These are phyloP conservation scores for Esteya vermicola DNA, from an alignment of 2,329 filamentous ascomycete species.

Conservation along the genomic window DNA sequence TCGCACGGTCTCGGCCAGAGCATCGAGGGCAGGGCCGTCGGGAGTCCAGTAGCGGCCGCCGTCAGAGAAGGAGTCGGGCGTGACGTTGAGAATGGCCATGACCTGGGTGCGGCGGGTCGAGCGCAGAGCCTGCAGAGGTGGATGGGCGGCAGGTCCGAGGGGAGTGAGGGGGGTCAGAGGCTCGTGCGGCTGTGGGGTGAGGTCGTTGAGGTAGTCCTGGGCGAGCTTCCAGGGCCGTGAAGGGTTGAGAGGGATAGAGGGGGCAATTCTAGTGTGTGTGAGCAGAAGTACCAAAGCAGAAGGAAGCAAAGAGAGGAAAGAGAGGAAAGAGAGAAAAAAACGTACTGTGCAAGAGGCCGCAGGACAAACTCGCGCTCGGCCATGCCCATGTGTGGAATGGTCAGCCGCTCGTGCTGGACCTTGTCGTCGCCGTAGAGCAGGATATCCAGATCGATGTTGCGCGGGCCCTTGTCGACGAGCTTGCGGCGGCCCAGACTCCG, in stretches of 20 bases:
- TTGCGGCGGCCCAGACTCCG: conserved; percentile 66
- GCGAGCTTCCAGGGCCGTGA: conserved; percentile 44
- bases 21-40: conserved; percentile 28
- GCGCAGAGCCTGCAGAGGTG: conserved; percentile 44
- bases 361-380: conserved; percentile 88
- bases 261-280: conserved; percentile 33
- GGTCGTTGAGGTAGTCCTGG: conserved; percentile 46
- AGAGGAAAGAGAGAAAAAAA: conserved; percentile 14
- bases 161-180: conserved; percentile 47
- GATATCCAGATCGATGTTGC: conserved; percentile 91
- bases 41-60: conserved; percentile 49
- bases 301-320: background rate
- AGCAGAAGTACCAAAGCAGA: background rate
- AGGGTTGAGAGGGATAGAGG: conserved; percentile 36
- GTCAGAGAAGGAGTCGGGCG: conserved; percentile 94
- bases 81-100: conserved; percentile 93
- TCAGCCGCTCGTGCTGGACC: conserved; percentile 59
- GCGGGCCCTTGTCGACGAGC: conserved; percentile 79
- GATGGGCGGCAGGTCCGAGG: conserved; percentile 28
- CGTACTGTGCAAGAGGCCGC: conserved; percentile 66
- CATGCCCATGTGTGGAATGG: conserved; percentile 73
- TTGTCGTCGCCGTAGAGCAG: conserved; percentile 60
- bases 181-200: conserved; percentile 30
- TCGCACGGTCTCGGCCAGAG: conserved; percentile 43
- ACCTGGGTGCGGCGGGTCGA: conserved; percentile 53